phyloP scores from a whole-genome alignment of 2,329 filamentous ascomycete species.

The Alternaria sp. region DNA sequence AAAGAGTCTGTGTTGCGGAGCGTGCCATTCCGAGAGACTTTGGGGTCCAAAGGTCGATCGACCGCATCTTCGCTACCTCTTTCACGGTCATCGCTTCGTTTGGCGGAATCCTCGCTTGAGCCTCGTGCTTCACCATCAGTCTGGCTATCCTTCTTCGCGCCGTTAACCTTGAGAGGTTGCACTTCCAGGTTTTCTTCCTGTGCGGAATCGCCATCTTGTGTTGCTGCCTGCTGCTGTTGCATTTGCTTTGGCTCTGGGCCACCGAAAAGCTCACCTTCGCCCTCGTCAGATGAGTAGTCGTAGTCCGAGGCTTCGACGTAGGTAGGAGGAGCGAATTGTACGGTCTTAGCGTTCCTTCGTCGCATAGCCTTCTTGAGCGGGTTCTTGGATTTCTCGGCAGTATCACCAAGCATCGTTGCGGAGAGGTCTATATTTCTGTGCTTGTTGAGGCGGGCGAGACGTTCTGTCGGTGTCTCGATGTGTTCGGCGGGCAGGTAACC shows the following conservation, averaged over 20 bases:
- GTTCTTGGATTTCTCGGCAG: slow-evolving; percentile 80
- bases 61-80: slow-evolving; percentile 73
- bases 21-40: slow-evolving; percentile 77
- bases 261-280: slow-evolving; percentile 55
- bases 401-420: slow-evolving; percentile 74
- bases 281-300: slow-evolving; percentile 83
- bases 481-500: slow-evolving; percentile 97
- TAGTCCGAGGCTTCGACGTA: slow-evolving; percentile 88
- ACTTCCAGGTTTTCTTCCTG: slow-evolving; percentile 45
- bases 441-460: slow-evolving; percentile 92
- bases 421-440: slow-evolving; percentile 93
- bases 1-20: slow-evolving; percentile 94
- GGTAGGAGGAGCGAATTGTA: slow-evolving; percentile 83
- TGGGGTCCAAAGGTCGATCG: slow-evolving; percentile 53
- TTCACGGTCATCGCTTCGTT: slow-evolving; percentile 53
- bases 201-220: slow-evolving; percentile 51
- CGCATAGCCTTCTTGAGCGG: slow-evolving; percentile 84
- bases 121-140: slow-evolving; percentile 33
- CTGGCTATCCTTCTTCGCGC: slow-evolving; percentile 39
- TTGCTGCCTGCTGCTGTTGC: slow-evolving; percentile 29
- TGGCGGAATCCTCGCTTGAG: slow-evolving; percentile 48
- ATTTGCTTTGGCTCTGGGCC: slow-evolving; percentile 42
- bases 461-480: slow-evolving; percentile 96
- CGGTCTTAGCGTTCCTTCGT: slow-evolving; percentile 81
- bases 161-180: slow-evolving; percentile 48